A percentile compares a stretch with the other conserved stretches of the same genome.
phyloP scores from a whole-genome alignment of 208 protist genomes.

The Trichomonas vaginalis region DNA sequence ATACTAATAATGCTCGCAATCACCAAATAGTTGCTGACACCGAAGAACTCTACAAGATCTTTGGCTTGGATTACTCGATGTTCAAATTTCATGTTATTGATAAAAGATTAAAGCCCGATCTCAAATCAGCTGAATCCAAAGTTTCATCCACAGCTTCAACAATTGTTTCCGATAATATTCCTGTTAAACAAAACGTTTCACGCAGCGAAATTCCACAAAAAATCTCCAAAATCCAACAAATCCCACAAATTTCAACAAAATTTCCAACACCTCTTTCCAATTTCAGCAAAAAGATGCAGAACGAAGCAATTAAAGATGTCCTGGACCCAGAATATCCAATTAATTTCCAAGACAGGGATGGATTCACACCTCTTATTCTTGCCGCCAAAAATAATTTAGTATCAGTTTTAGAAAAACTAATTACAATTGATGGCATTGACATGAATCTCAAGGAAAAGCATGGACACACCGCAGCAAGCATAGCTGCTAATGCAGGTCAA shows the following conservation, averaged over 20 bases:
- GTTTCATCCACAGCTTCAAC: no score
- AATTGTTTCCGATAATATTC: no score
- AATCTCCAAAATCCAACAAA: neutral
- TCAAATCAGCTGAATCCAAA: no score
- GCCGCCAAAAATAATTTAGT: neutral
- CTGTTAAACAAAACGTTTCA: no score
- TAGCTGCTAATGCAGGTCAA: neutral
- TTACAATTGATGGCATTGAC: neutral
- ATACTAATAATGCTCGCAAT: neutral
- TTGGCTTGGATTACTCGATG: no score
- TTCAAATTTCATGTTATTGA: no score
- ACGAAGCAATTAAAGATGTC: neutral
- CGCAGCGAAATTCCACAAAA: neutral
- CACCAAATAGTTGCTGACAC: neutral
- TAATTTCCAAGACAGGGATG: neutral
- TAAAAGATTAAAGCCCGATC: no score
- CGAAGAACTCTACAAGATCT: neutral
- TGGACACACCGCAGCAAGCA: neutral
- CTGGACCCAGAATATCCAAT: neutral
- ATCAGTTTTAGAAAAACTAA: neutral
- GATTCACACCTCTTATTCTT: neutral
- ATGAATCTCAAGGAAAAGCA: neutral
- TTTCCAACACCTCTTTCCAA: neutral
- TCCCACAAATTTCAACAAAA: neutral
- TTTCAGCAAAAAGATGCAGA: neutral